Conservation (phyloP, 1,139 yeast genomes). For the Debaryomycetaceae sp. region DNA sequence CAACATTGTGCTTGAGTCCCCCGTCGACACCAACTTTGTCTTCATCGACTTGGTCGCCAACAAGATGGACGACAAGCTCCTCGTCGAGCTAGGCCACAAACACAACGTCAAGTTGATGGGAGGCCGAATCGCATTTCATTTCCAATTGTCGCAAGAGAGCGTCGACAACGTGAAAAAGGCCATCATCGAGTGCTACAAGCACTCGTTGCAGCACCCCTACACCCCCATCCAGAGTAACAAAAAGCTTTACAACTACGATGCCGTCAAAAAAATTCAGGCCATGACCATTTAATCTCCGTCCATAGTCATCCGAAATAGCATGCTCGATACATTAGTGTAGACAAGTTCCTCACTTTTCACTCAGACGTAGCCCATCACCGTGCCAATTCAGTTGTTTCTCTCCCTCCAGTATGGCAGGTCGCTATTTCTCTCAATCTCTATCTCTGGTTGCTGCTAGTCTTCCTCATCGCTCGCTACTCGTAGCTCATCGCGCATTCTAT, state of each 20-base stretch:
- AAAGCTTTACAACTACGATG: conserved; percentile 31
- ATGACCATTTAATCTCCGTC: neutral
- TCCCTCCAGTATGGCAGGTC: no score
- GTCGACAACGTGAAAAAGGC: conserved; percentile 64
- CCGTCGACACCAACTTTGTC: conserved; percentile 85
- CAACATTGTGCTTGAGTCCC: conserved; percentile 57
- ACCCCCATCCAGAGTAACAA: conserved; percentile 22
- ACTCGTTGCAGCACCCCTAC: conserved; percentile 29
- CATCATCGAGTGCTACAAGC: conserved; percentile 53
- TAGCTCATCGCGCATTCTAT: no score
- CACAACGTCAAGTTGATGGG: conserved; percentile 69
- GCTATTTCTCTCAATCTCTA: no score
- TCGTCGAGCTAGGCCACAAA: conserved; percentile 56
- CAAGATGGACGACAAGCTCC: conserved; percentile 55
- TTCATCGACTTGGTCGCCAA: conserved; percentile 65
- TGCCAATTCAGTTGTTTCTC: no score
- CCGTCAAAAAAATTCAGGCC: conserved; percentile 12
- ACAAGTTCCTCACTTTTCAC: no score
- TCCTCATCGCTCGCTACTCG: no score
- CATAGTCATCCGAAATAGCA: no score
- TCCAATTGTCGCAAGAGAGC: conserved; percentile 66
- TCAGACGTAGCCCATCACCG: no score
- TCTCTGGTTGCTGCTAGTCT: no score
- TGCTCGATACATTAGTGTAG: no score
- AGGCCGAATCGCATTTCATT: conserved; percentile 80